Conservation (phyloP, 169 alveolate genomes). For the Plasmodium vinckei region DNA sequence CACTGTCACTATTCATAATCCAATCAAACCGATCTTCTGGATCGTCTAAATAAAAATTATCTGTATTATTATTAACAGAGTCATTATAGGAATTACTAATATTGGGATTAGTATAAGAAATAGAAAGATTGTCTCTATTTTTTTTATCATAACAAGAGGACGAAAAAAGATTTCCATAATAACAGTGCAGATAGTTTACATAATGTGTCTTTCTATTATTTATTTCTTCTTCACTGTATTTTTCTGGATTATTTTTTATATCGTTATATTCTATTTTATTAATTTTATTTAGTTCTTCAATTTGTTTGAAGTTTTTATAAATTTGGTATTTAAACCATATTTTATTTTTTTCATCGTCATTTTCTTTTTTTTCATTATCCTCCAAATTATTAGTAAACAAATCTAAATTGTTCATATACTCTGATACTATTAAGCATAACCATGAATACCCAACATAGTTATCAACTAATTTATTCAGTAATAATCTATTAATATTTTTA, state of each 20-base stretch:
- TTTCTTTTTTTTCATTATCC: not conserved
- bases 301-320: constrained; percentile 18
- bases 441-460: constrained; percentile 86
- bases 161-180: constrained; percentile 12
- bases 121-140: not conserved
- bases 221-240: not conserved
- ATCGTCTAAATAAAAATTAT: not conserved
- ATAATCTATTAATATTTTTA: constrained; percentile 79
- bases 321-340: not conserved
- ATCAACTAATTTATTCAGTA: constrained; percentile 83
- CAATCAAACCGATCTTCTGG: too few species aligned
- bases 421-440: constrained; percentile 80
- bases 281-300: not conserved
- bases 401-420: constrained; percentile 47
- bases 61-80: too few species aligned
- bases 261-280: not conserved
- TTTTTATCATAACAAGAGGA: not conserved
- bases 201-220: constrained; percentile 8
- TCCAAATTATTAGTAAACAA: not conserved
- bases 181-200: constrained; percentile 39
- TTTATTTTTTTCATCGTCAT: constrained; percentile 4
- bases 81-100: too few species aligned
- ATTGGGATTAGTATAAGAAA: too few species aligned
- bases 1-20: too few species aligned
- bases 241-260: not conserved